Evolutionary conservation across 768 basidiomycete species (phyloP), one percentile per base, ranked within the genome.

Genomic region (Termitomyces sp.): DNA sequence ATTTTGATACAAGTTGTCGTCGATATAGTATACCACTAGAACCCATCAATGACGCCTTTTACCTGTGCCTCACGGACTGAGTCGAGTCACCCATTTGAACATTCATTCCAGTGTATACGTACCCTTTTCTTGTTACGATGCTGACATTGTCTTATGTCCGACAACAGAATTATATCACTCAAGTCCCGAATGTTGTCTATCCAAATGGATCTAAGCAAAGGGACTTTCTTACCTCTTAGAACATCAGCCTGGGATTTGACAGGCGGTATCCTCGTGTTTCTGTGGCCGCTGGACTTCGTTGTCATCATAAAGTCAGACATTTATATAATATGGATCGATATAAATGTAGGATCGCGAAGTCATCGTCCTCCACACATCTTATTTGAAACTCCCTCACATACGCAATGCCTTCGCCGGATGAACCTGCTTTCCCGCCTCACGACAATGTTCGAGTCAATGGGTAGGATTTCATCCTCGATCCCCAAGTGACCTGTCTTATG

Each of bases 371-470:
- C 27, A 8, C 49, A 0, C 24, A 41, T 16, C 27, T n/a, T 8
- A n/a, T 41, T 0, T n/a, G 41, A n/a, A 54, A 31, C 8, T 7
- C 18, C n/a, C 39, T n/a, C 6, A 9, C 9, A 42, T 13, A 30
- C 52, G 18, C 53, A 31, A 58, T 58, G 57, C 42, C 57, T 42
- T 16, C 50, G 20, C n/a, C 30, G 2, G 57, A 58, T 50, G 50
- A 42, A 31, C 50, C 50, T 13, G 42, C 57, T 36, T 52, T 58
- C 24, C 50, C 57, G 31, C 57, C 57, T 7, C 48, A 58, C 9
- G 57, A 58, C 33, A 52, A 37, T 45, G 50, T 52, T 41, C 16
- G 24, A 31, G 33, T 58, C 7, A 58, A 51, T 24, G 33, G 49
- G 57, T 52, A 42, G 15, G 39, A 18, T 22, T 15, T 49, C 30